Evolutionary conservation across 805 yeast genomes (phyloP), one percentile per base, ranked within the genome.

Genomic region (Lipomyces chichibuensis): DNA sequence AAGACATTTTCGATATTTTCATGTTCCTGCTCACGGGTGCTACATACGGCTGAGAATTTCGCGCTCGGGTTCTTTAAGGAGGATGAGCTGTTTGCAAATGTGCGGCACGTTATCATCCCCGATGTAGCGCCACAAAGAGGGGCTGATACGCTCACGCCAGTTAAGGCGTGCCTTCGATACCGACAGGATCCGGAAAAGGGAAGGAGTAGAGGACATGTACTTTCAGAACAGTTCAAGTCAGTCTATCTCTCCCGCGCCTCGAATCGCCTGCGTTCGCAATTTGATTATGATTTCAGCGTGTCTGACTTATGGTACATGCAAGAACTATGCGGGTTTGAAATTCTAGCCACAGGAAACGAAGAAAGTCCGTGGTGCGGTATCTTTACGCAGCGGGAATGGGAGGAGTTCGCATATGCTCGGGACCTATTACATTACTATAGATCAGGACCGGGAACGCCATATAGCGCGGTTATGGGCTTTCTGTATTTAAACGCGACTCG

Each of bases 401-500:
- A 57, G 57, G 59, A 53, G 27, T 68, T 67, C 57, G 72, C 65
- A 25, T 69, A 69, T 43, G 66, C 69, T 23, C 67, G 72, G 20
- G 72, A 69, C 56, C 53, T 69, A 51, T 46, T 67, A 43, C 71
- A 67, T 39, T 69, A 64, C 52, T 69, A 69, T 35, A 64, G 69
- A 11, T 43, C 71, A 23, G 79, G 79, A 14, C 78, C 78, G 3
- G 77, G 76, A 3, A 69, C 75, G 20, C 59, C 70, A 32, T 66
- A 63, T 23, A 67, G 70, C 27, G 63, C 60, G 11, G 61, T 77
- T 9, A 79, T 81, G 62, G 88, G 87, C 2, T 80, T 83, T 2
- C 78, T 81, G 5, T 81, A 80, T 73, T 76, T 84, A 69, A 81
- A 84, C 65, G 87, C 88, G 14, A 78, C 87, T 6, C 77, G 83